Percentiles rank a stretch among this genome's conserved stretches.
These are phyloP conservation scores for Cetraspora pellucida DNA, from an alignment of 192 early-diverging fungal species.

Conservation along the genomic window DNA sequence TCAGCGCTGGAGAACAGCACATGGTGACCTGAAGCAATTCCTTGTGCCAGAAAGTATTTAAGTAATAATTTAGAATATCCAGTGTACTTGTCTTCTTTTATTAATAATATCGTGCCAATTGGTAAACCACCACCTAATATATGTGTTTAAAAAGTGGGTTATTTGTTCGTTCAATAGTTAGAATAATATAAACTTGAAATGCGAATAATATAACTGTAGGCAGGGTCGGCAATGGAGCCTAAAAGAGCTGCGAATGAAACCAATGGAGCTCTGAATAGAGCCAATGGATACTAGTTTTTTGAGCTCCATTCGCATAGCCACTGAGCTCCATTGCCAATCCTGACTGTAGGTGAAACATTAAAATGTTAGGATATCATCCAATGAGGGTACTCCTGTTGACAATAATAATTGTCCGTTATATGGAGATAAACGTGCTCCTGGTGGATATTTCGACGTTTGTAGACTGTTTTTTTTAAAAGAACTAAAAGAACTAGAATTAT, in stretches of 20 bases:
- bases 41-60: constrained; percentile 88
- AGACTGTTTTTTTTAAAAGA: too few species aligned
- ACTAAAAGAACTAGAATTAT: too few species aligned
- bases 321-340: background rate
- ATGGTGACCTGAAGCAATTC: constrained; percentile 73
- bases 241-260: too few species aligned
- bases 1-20: constrained; percentile 73
- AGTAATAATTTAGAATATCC: constrained; percentile 78
- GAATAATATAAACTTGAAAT: background rate
- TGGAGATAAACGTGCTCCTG: constrained; percentile 72
- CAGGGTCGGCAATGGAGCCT: too few species aligned
- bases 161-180: background rate
- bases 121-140: constrained; percentile 84
- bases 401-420: constrained; percentile 77
- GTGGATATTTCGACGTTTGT: constrained; percentile 48
- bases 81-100: constrained; percentile 80
- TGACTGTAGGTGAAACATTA: background rate
- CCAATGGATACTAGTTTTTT: too few species aligned
- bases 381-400: constrained; percentile 80
- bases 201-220: too few species aligned
- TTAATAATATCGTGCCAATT: constrained; percentile 74
- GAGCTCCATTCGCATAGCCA: too few species aligned
- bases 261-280: too few species aligned
- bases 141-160: constrained; percentile 32
- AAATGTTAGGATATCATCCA: constrained; percentile 71